Evolutionary conservation across 1,284 basidiomycete genomes (phyloP), one percentile per base, ranked within the genome.

Genomic region (Moesziomyces antarcticus): DNA sequence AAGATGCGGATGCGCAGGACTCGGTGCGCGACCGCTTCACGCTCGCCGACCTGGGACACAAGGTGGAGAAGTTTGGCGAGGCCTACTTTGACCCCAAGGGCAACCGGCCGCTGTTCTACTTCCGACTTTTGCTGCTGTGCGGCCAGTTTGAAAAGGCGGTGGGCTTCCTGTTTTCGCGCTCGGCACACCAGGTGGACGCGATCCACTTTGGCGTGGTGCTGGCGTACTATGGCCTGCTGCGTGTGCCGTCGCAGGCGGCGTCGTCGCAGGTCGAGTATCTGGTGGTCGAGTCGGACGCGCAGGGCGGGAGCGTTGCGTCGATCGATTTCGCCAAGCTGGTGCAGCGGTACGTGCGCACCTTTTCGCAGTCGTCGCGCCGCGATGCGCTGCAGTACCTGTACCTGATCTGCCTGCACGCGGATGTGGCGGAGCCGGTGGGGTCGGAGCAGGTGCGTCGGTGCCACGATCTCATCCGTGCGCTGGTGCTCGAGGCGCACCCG

Each of bases 301-400:
- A 61, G 22, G 68, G 64, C 25, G 47, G 56, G 30, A 78, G 77
- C 59, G 64, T 82, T 3, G 78, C 85, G 5, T 84, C 78, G 14
- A 86, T 99, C 63, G 93, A 83, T 69, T 88, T 97, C 52, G 90
- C 93, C 1, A 92, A 93, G 22, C 85, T 98, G 37, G 89, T 97
- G 69, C 94, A 94, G 89, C 91, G 94, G 18, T 98, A 99, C 84
- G 90, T 97, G 50, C 90, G 93, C 37, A 92, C 91, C 58, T 97
- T 98, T 84, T 91, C 92, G 47, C 92, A 91, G 84, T 89, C 93
- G 87, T 95, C 97, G 78, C 91, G 94, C 0, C 91, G 92, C 78
- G 93, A 95, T 73, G 97, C 95, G 0, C 86, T 99, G 56, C 94
- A 98, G 85, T 99, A 99, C 80, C 91, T 97, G 41, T 96, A 95